These are phyloP conservation scores for Carex scoparia DNA, from an alignment of 176 grass and related monocot species.

Conservation along the genomic window DNA sequence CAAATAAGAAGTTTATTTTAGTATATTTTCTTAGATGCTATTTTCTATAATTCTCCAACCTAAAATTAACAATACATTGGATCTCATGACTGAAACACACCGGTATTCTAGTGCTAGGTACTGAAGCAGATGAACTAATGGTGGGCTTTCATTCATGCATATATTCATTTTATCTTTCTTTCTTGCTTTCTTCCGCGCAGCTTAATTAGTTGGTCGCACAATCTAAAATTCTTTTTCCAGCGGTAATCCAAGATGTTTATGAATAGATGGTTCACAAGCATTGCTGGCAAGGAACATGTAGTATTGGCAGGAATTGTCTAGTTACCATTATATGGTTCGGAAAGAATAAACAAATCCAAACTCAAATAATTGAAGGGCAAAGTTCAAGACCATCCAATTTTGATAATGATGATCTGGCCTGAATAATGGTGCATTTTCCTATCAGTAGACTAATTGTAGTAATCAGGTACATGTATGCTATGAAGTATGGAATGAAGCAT, in stretches of 20 bases:
- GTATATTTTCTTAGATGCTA: background rate
- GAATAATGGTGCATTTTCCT: background rate
- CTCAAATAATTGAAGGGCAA: background rate
- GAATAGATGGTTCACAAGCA: background rate
- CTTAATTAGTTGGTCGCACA: background rate
- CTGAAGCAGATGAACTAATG: background rate
- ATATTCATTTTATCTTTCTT: background rate
- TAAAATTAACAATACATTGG: background rate
- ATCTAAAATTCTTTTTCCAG: background rate
- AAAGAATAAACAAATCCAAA: background rate
- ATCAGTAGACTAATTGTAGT: background rate
- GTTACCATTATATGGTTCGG: background rate
- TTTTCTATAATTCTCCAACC: background rate
- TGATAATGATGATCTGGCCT: background rate
- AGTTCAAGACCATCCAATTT: background rate
- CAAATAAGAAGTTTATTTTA: conserved; percentile 1
- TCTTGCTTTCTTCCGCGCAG: background rate
- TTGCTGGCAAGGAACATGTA: background rate
- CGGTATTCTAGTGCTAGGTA: background rate
- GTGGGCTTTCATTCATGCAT: background rate
- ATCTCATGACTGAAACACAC: background rate
- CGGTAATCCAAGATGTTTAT: background rate
- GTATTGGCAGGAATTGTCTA: background rate
- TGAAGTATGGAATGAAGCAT: background rate
- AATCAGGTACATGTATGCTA: background rate